Evolutionary conservation across 768 basidiomycete species (phyloP), one percentile per base, ranked within the genome.

Genomic region (Tricholoma sp.): DNA sequence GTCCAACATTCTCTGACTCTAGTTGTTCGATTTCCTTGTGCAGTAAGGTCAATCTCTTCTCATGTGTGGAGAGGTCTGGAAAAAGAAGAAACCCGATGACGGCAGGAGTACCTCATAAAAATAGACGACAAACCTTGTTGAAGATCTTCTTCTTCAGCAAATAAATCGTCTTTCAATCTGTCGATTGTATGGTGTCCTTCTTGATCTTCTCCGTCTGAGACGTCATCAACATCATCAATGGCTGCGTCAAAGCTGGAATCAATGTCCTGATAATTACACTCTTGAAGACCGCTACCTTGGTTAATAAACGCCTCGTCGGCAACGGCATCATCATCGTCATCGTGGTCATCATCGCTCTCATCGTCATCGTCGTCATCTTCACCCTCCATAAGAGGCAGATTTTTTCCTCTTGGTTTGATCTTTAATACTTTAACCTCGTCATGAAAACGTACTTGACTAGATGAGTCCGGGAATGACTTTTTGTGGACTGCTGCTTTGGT

Each of bases 1-100:
- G 79, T 1, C 84, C 86, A 52, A 96, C 82, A 68, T 96, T 98
- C 69, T 94, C 88, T 1, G 83, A 75, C 68, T 98, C 97, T 34
- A 98, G 76, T 17, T 82, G 71, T 7, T 83, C 70, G 51, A 99
- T 98, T 70, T 98, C 87, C 57, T 88, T 80, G 29, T 78, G 80
- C 15, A 98, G 74, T 1, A 81, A 80, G 4, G 82, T 76, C 72
- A 89, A 80, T n/a, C 91, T 84, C 62, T 81, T 86, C 71, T 96
- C 87, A 65, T 95, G 83, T 0, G 85, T 83, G 0, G 94, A 88
- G 50, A 93, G 68, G 65, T 83, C 84, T 85, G 29, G 51, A 18
- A 36, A 18, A 33, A 54, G 45, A 36, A 45, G 44, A 49, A 55
- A 15, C 52, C 33, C 59, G 15, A 24, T 48, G 45, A 50, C 55